These are phyloP conservation scores for Hypoxylon crocopeplum DNA, from an alignment of 495 filamentous ascomycete species.

Conservation along the genomic window DNA sequence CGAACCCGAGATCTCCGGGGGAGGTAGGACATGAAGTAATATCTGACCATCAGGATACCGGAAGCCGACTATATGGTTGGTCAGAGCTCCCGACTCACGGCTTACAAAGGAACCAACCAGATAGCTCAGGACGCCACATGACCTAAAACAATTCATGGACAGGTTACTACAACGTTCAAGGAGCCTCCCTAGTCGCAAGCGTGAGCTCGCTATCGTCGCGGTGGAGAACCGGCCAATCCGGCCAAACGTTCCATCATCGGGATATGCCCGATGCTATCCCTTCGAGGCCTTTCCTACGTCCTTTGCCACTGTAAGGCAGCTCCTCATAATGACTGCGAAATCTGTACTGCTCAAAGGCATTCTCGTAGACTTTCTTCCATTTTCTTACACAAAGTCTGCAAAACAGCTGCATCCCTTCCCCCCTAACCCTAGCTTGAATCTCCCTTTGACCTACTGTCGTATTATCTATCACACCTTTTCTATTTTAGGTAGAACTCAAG, in stretches of 20 bases:
- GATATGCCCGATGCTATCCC: constrained; percentile 31
- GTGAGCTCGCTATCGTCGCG: constrained; percentile 29
- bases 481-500: constrained; percentile 25
- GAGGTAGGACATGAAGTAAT: constrained; percentile 27
- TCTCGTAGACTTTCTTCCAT: constrained; percentile 10
- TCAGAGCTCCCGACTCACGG: constrained; percentile 19
- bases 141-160: constrained; percentile 36
- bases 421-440: constrained; percentile 7
- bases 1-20: constrained; percentile 40
- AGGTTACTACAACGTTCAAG: constrained; percentile 44
- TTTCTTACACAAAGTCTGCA: constrained; percentile 20
- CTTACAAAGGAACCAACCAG: constrained; percentile 40
- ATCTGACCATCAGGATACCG: constrained; percentile 12
- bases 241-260: constrained; percentile 42
- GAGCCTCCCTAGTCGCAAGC: constrained; percentile 27
- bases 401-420: constrained; percentile 11
- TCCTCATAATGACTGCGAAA: constrained; percentile 40
- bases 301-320: constrained; percentile 26
- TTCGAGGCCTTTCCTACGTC: constrained; percentile 16
- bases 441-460: constrained; percentile 8
- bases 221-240: constrained; percentile 36
- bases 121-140: constrained; percentile 36
- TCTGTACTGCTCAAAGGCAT: constrained; percentile 13
- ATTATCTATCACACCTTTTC: constrained; percentile 24
- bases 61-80: constrained; percentile 23